A percentile compares a stretch with the other conserved stretches of the same genome.
These are phyloP conservation scores for Kodamaea restingae DNA, from an alignment of 805 yeast genomes.

Conservation along the genomic window DNA sequence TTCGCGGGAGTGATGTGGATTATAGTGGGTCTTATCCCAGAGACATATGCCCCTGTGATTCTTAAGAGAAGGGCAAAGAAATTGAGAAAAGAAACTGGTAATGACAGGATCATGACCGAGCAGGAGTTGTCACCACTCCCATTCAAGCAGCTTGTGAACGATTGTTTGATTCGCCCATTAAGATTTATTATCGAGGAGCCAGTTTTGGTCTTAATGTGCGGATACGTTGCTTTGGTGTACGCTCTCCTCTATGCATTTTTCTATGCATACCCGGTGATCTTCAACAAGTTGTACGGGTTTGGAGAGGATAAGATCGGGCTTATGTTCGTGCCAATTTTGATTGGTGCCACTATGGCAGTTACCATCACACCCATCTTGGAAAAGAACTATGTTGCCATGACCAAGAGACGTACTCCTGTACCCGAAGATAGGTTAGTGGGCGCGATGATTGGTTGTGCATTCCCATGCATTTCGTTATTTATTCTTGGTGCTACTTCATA, in stretches of 20 bases:
- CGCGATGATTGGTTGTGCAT: constrained; percentile 79
- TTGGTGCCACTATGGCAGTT: constrained; percentile 77
- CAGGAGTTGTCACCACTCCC: constrained; percentile 81
- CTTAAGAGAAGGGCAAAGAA: constrained; percentile 60
- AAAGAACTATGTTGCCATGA: constrained; percentile 48
- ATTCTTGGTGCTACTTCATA: constrained; percentile 77
- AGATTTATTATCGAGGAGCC: constrained; percentile 78
- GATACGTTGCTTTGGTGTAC: constrained; percentile 83
- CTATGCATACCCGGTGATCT: constrained; percentile 92
- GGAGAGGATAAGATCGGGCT: constrained; percentile 77
- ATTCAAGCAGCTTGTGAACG: constrained; percentile 61
- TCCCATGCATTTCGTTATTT: constrained; percentile 76
- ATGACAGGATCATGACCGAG: constrained; percentile 82
- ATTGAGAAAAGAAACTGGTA: constrained; percentile 76
- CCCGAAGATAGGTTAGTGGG: constrained; percentile 81
- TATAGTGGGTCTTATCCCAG: constrained; percentile 65
- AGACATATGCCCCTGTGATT: constrained; percentile 84
- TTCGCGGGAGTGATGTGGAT: constrained; percentile 86
- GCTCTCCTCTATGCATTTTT: constrained; percentile 89
- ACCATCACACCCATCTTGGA: constrained; percentile 74
- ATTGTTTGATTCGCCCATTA: constrained; percentile 77
- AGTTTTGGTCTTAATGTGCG: constrained; percentile 76
- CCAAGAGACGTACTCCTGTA: constrained; percentile 54
- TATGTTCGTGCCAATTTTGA: constrained; percentile 85
- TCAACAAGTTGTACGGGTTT: constrained; percentile 69